Evolutionary conservation across 805 yeast species (phyloP), one percentile per base, ranked within the genome.

Genomic region (Spathaspora girioi): DNA sequence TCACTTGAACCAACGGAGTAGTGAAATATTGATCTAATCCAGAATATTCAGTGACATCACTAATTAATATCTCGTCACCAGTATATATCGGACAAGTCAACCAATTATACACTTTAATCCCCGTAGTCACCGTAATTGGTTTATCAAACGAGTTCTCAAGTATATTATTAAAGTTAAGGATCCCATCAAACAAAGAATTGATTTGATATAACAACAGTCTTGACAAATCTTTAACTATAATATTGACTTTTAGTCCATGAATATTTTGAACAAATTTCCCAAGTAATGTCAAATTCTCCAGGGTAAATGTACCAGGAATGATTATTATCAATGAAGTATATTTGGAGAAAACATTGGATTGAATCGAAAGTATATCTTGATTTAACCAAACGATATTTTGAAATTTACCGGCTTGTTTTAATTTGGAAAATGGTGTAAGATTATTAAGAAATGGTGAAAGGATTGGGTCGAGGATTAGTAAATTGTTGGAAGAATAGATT

Each of bases 381-480:
- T 67, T 62, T 19, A 81, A 68, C 80, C 85, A 81, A 43, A 73
- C 66, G 4, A 81, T 71, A 46, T 69, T 70, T 31, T 70, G 72
- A 46, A 86, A 78, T 48, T 82, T 69, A 2, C 78, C 84, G 38
- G 67, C 70, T 38, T 71, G 70, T 57, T 80, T 80, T 29, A 86
- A 70, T 7, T 65, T 61, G 50, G 80, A 75, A 62, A 84, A 84
- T 10, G 86, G 80, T 11, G 83, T 77, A 35, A 84, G 66, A 38
- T 70, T 70, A 60, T 86, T 81, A 50, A 86, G 65, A 11, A 78
- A 60, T 0, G 78, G 67, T 2, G 86, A 72, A 38, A 84, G 60
- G 3, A 65, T 59, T 31, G 70, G 69, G 53, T 84, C 86, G 32
- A 83, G 63, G 14, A 77, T 57, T 49, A 78, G 55, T 42, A 69